phyloP scores from a whole-genome alignment of 331 rosid species.

The Phaseolus coccineus region DNA sequence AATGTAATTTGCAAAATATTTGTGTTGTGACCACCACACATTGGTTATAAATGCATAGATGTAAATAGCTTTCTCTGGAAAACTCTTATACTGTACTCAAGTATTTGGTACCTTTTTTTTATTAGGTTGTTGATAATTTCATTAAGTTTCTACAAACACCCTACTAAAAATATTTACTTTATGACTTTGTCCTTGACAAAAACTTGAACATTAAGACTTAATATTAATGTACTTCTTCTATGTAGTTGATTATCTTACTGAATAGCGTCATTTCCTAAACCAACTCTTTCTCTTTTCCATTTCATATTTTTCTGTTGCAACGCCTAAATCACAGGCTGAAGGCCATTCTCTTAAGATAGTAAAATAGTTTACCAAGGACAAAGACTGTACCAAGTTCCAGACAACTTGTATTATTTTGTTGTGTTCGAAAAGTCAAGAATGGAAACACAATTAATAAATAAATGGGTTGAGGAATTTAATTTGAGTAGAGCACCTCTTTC shows the following conservation, averaged over 20 bases:
- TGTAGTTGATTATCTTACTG: neutral
- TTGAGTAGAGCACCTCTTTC: neutral
- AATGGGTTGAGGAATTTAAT: neutral
- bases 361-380: neutral
- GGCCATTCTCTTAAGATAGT: neutral
- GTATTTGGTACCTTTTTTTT: slow-evolving; percentile 1
- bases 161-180: neutral
- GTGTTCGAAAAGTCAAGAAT: neutral
- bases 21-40: neutral
- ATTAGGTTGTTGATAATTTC: neutral
- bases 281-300: neutral
- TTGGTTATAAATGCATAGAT: slow-evolving; percentile 11
- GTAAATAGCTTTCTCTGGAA: neutral
- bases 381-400: neutral
- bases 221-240: neutral
- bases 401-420: slow-evolving; percentile 7
- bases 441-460: neutral
- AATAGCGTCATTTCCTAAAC: neutral
- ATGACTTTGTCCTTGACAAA: neutral
- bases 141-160: neutral
- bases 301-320: slow-evolving; percentile 18
- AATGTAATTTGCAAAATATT: neutral
- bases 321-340: slow-evolving; percentile 1
- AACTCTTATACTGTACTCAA: neutral
- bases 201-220: neutral